Percentiles rank a stretch among this genome's conserved stretches.
Evolutionary conservation across 2,329 filamentous ascomycete species (phyloP).

Genomic region (Alternaria metachromatica): DNA sequence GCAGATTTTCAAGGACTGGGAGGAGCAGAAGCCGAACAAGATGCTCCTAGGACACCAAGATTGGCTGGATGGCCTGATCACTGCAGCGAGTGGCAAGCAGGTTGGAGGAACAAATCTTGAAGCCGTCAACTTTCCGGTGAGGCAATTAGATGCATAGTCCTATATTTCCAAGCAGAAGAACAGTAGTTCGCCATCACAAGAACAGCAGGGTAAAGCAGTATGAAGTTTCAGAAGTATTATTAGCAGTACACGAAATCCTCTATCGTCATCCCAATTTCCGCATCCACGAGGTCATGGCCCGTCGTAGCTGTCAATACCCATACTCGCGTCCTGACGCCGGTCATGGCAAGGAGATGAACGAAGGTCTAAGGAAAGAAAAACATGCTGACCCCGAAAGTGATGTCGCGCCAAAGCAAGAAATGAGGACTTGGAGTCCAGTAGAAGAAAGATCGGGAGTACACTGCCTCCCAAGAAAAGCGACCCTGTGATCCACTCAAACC

Average conservation of each 20-base stretch:
- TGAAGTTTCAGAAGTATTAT: slow-evolving; percentile 24
- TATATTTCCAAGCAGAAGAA: slow-evolving; percentile 33
- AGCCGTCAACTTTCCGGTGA: slow-evolving; percentile 16
- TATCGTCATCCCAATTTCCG: slow-evolving; percentile 9
- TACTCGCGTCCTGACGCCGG: slow-evolving; percentile 22
- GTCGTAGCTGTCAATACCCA: slow-evolving; percentile 20
- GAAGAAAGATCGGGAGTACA: slow-evolving; percentile 20
- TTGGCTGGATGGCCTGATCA: slow-evolving; percentile 46
- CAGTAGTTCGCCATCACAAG: background rate
- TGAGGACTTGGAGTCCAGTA: slow-evolving; percentile 16
- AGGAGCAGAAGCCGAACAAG: slow-evolving; percentile 39
- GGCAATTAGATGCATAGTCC: slow-evolving; percentile 15
- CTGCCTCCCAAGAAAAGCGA: slow-evolving; percentile 25
- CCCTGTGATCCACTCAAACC: slow-evolving; percentile 29
- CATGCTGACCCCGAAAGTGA: slow-evolving; percentile 10
- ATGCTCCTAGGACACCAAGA: slow-evolving; percentile 49
- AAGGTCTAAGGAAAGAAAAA: slow-evolving; percentile 3
- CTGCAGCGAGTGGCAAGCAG: slow-evolving; percentile 25
- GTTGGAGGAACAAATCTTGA: slow-evolving; percentile 30
- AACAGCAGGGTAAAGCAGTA: background rate
- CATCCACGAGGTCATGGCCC: slow-evolving; percentile 15
- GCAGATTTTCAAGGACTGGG: slow-evolving; percentile 32
- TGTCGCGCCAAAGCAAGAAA: slow-evolving; percentile 12
- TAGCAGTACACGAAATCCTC: slow-evolving; percentile 22
- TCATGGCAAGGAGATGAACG: slow-evolving; percentile 17